Conservation (phyloP, 257 asterid species). For the Datura wrightii region DNA sequence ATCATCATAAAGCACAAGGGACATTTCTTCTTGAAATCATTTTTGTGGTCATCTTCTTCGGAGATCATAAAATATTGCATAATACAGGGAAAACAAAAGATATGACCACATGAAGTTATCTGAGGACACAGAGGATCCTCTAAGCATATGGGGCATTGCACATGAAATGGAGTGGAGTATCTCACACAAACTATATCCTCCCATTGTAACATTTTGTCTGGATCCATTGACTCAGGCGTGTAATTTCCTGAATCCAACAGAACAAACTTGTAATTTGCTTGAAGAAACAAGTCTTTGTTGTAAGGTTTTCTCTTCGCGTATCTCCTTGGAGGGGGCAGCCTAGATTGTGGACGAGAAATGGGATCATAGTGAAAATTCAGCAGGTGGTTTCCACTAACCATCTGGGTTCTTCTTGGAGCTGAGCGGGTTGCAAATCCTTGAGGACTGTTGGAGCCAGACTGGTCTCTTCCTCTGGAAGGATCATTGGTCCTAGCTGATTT, state of each 20-base stretch:
- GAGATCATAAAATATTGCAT: conserved; percentile 71
- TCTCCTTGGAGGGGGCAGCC: conserved; percentile 71
- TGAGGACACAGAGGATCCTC: conserved; percentile 91
- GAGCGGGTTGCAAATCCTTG: conserved; percentile 51
- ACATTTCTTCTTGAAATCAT: conserved; percentile 79
- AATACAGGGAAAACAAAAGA: conserved; percentile 93
- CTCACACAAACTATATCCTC: conserved; percentile 90
- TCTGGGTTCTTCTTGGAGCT: conserved; percentile 63
- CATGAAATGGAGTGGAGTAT: conserved; percentile 69
- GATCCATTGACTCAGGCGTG: conserved; percentile 70
- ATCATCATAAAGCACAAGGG: conserved; percentile 90
- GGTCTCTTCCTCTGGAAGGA: conserved; percentile 40
- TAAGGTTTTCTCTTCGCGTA: conserved; percentile 74
- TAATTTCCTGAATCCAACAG: conserved; percentile 77
- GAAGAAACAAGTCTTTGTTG: conserved; percentile 92
- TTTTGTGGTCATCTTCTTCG: conserved; percentile 54
- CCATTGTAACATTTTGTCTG: conserved; percentile 88
- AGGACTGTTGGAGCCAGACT: conserved; percentile 46
- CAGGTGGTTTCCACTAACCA: conserved; percentile 81
- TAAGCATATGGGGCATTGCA: conserved; percentile 93
- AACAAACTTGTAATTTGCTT: conserved; percentile 94
- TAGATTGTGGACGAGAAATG: conserved; percentile 64
- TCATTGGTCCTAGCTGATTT: conserved; percentile 41
- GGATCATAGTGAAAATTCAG: conserved; percentile 90
- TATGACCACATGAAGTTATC: conserved; percentile 96